Evolutionary conservation across 1,284 basidiomycete genomes (phyloP), one percentile per base, ranked within the genome.

Genomic region (Coriolopsis trogii): DNA sequence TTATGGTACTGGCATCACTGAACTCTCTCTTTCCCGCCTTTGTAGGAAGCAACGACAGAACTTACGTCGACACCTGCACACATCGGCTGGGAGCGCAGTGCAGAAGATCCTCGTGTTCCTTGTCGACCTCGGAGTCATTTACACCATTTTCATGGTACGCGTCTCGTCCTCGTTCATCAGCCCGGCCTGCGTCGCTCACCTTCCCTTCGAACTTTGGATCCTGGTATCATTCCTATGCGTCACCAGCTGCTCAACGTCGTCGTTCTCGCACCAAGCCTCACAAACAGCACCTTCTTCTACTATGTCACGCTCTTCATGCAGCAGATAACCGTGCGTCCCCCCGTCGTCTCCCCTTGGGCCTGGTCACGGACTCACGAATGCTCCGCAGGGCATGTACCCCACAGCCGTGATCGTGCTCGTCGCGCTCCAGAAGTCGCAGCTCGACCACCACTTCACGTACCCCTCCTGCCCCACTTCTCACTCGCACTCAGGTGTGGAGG

Each of bases 381-480:
- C 4, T 18, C 15, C 21, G 31, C 40, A 52, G 51, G 51, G 51
- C 41, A 47, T 52, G 51, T 52, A 52, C 40, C 51, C 51, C 3
- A 47, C 51, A 4, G 51, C 45, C 4, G 16, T 52, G 28, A 52
- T 52, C 45, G 45, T 41, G 8, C 44, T 52, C 29, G 51, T 43
- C 41, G 51, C 51, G 12, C 51, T 52, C n/a, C 51, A 41, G 26
- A 52, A 52, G 41, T 52, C 51, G 31, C 44, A 46, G n/a, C 44
- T 52, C 41, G 51, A 52, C 25, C 51, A 52, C 39, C 45, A 52
- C 21, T 52, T 52, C 51, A 47, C 51, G 26, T 52, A 43, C 36
- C 43, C 49, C n/a, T n/a, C n/a, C n/a, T n/a, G n/a, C n/a, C n/a
- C n/a, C n/a, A n/a, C n/a, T n/a, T n/a, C n/a, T n/a, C 33, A 18